Base-by-base conservation (phyloP, 2,329 filamentous ascomycete genomes). In the Diaporthe vaccinii region DNA sequence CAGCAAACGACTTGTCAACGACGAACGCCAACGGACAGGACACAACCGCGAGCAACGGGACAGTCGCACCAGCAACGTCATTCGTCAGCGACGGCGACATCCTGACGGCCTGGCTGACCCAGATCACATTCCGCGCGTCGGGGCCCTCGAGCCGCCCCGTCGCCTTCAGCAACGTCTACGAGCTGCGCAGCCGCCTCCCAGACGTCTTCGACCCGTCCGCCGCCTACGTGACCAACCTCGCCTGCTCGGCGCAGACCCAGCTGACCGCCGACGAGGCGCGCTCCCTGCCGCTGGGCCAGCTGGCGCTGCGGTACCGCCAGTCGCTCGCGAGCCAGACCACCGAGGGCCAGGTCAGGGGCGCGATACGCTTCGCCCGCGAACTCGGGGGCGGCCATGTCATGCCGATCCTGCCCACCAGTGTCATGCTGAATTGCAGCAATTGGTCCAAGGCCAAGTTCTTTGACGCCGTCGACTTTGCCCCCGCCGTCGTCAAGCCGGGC, bases 41-140 rank as follows among this genome's bases (percentile, higher is more conserved):
- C 67, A 74, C 46, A 51, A 75, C 70, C 65, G 77, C 69, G 72
- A 78, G 74, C 61, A 69, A 20, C 49, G 73, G 31, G 44, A 51
- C 67, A 70, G 76, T 15, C 75, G 73, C 15, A 36, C 2, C 22
- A 15, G 62, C 20, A n/a, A 51, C 15, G 22, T 80, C 84, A 1
- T 88, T 86, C 72, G 57, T 89, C 41, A 88, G 85, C 76, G 86
- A 88, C n/a, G 83, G 84, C 28, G 87, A 89, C 71, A 79, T 88
- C 2, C 78, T 89, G 2, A 79, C 81, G 1, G 85, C 85, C 0
- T 89, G 86, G 85, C 78, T 82, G 71, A 79, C 83, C 14, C 82
- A 82, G 12, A 79, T 81, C 44, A 78, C 79, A 39, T 78, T 78
- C 31, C 78, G 61, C 36, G 79, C 75, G 57, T 79, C 80, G 22